phyloP scores from a whole-genome alignment of 108 stramenopile genomes.

The Nannochloropsis oceanica region DNA sequence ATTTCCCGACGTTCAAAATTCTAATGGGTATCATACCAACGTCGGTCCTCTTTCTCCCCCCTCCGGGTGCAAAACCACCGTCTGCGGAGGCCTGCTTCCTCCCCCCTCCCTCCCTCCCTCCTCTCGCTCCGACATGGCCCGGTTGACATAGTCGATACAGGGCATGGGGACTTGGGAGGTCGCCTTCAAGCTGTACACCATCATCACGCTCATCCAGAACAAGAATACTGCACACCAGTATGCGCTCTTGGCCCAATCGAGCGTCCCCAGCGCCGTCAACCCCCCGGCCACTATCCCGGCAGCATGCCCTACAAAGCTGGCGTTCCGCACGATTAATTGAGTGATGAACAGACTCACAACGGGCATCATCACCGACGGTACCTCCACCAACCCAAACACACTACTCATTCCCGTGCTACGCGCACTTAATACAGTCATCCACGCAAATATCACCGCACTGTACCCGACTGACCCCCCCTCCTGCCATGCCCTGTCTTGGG shows the following conservation, averaged over 20 bases:
- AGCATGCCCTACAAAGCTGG: not conserved
- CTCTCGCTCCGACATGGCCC: not conserved
- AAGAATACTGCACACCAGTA: not conserved
- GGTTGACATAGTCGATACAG: not conserved
- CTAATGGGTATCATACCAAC: not conserved
- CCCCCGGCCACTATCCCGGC: not conserved
- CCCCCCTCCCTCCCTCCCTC: not conserved
- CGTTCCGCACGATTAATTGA: not conserved
- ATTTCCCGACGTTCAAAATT: not conserved
- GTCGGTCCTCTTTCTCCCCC: not conserved
- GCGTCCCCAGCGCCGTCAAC: not conserved
- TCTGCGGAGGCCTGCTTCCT: not conserved
- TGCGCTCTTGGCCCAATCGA: not conserved
- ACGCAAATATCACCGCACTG: not conserved
- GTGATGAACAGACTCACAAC: not conserved
- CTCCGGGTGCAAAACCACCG: not conserved
- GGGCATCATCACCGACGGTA: not conserved
- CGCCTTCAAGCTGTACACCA: not conserved
- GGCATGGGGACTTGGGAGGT: not conserved
- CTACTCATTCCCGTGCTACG: not conserved
- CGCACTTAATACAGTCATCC: not conserved
- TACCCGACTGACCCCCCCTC: not conserved
- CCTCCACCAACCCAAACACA: not conserved
- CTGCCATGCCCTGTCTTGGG: not conserved
- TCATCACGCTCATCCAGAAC: not conserved